Evolutionary conservation across 257 asterid species (phyloP), one percentile per base, ranked within the genome.

Genomic region (Solanum paucissectum): DNA sequence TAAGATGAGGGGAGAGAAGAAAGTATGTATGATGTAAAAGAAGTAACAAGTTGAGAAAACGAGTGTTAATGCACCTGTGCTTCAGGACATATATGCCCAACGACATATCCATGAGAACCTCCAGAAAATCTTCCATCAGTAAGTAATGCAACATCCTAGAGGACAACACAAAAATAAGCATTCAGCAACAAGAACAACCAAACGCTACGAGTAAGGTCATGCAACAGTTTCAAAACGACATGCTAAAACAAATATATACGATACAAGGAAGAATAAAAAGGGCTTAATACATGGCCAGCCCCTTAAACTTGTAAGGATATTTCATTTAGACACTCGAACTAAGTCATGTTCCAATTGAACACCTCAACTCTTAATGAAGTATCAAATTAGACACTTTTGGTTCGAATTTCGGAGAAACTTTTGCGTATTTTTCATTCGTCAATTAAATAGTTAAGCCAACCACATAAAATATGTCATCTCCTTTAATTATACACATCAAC

Each of bases 71-170:
- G 72, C 83, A 95, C 99, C 97, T 97, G 99, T 76, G 99, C 98
- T 91, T 97, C 99, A 4, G 99, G 99, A 89, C 96, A 97, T 83
- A 97, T 93, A 90, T 97, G 99, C 9, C 99, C 99, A 44, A 97
- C 98, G n/a, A 97, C 99, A 89, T 93, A 97, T 87, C 99, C 99
- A 71, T 97, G 99, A 7, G 99, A 97, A 79, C 98, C 99, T 89
- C 99, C 99, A 40, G 99, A 97, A 93, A 97, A 97, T 82, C 99
- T 90, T 74, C 99, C 99, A 92, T 97, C 99, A 16, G 99, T 97
- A 32, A 97, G 91, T 86, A 97, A 89, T 4, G 99, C 99, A 89
- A 92, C 95, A 87, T 96, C 99, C 98, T 96, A 87, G 25, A 60
- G 20, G 5, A 79, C 32, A 27, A 79, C 64, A 44, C 85, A 44